A percentile compares a stretch with the other conserved stretches of the same genome.
These are phyloP conservation scores for Acanthamoeba comandoni DNA, from an alignment of 208 protist genomes.

Conservation along the genomic window DNA sequence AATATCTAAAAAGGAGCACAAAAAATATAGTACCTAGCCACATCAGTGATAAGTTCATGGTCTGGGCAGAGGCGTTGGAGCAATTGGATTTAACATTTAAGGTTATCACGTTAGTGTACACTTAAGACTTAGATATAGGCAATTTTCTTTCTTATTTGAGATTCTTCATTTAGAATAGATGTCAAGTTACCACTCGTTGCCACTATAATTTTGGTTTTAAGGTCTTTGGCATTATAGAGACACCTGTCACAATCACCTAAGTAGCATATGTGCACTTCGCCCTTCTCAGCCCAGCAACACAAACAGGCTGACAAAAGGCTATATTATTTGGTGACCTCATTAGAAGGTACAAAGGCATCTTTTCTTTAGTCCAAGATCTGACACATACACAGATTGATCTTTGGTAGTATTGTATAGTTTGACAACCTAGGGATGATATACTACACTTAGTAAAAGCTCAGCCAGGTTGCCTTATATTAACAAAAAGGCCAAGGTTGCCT, in stretches of 20 bases:
- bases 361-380: slow-evolving; percentile 6
- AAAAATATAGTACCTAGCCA: neutral
- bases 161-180: neutral
- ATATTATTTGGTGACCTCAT: slow-evolving; percentile 44
- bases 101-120: slow-evolving; percentile 17
- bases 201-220: slow-evolving; percentile 17
- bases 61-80: slow-evolving; percentile 14
- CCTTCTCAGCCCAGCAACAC: slow-evolving; percentile 16
- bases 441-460: neutral
- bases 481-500: too few relatives aligned
- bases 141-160: neutral
- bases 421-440: neutral
- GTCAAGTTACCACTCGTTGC: neutral
- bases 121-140: slow-evolving; percentile 7
- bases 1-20: too few relatives aligned
- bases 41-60: slow-evolving; percentile 36
- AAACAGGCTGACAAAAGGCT: neutral
- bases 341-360: slow-evolving; percentile 23
- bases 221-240: slow-evolving; percentile 6
- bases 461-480: slow-evolving; percentile 31
- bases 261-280: slow-evolving; percentile 6
- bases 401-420: slow-evolving; percentile 8
- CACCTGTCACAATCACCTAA: slow-evolving; percentile 13
- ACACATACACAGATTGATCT: neutral
- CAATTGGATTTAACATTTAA: neutral